Evolutionary conservation across 2,329 filamentous ascomycete genomes (phyloP).

Genomic region (Corinectria fuckeliana): DNA sequence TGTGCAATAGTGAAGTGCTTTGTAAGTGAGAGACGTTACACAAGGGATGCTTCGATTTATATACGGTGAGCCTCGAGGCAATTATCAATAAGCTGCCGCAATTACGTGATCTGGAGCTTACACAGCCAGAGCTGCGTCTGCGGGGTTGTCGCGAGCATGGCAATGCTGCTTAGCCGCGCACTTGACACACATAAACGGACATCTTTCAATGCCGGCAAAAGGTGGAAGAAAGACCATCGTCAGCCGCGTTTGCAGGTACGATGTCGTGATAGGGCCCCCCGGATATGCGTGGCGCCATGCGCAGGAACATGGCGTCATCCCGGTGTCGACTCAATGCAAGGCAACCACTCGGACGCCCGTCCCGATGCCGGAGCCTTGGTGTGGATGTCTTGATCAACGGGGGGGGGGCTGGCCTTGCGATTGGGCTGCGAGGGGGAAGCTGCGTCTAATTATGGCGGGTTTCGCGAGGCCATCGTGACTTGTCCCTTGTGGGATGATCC

Average conservation of each 20-base stretch:
- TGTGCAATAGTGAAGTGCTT: background rate
- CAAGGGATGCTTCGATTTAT: background rate
- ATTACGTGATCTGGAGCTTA: constrained; percentile 15
- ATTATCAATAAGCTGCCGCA: background rate
- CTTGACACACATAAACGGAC: background rate
- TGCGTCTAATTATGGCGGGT: background rate
- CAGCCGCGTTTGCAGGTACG: background rate
- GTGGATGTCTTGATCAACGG: background rate
- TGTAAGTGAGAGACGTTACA: background rate
- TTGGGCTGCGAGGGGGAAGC: background rate
- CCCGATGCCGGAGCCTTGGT: background rate
- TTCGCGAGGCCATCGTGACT: background rate
- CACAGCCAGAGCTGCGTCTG: background rate
- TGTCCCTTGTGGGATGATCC: background rate
- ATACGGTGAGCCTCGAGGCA: background rate
- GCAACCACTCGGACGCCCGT: background rate
- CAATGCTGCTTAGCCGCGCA: background rate
- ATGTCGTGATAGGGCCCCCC: constrained; percentile 13
- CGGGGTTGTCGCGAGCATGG: background rate
- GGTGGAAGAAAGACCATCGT: background rate
- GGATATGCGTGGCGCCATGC: constrained; percentile 2
- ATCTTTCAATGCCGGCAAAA: constrained; percentile 1
- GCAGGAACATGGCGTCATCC: constrained; percentile 18
- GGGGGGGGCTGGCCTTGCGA: background rate
- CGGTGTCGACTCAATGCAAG: background rate